phyloP scores from a whole-genome alignment of 2,329 filamentous ascomycete species.

The Paecilomyces fulvus region DNA sequence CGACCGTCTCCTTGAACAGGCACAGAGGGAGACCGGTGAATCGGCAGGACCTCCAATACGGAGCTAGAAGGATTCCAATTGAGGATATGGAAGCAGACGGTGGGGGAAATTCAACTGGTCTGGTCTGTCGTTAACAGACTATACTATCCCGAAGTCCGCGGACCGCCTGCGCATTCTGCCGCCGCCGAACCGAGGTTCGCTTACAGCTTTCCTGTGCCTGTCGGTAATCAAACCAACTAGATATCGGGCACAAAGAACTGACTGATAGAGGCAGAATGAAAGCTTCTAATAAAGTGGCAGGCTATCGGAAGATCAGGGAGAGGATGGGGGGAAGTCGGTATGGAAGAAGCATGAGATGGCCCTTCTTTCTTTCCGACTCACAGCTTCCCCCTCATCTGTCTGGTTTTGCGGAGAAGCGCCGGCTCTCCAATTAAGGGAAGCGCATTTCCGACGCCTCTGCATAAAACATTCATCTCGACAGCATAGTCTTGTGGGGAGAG shows the following conservation, averaged over 20 bases:
- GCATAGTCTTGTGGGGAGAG: too few relatives aligned
- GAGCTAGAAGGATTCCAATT: not conserved
- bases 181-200: slow-evolving; percentile 28
- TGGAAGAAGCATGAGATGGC: not conserved
- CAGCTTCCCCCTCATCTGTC: not conserved
- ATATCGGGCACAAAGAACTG: not conserved
- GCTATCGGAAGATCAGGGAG: not conserved
- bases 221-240: not conserved
- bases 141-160: slow-evolving; percentile 14
- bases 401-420: not conserved
- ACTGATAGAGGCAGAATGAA: not conserved
- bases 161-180: slow-evolving; percentile 25
- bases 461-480: too few relatives aligned
- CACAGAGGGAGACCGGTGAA: not conserved
- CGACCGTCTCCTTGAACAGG: not conserved
- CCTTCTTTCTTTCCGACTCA: not conserved
- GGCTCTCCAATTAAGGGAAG: not conserved
- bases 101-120: slow-evolving; percentile 14
- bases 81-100: not conserved
- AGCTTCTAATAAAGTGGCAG: not conserved
- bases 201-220: not conserved
- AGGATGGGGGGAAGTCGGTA: not conserved
- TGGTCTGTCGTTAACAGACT: slow-evolving; percentile 8
- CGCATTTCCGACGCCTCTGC: not conserved
- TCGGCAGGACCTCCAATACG: not conserved